Percentiles rank a stretch among this genome's conserved stretches.
These are phyloP conservation scores for Penicillium cosmopolitanum DNA, from an alignment of 495 filamentous ascomycete species.

Conservation along the genomic window DNA sequence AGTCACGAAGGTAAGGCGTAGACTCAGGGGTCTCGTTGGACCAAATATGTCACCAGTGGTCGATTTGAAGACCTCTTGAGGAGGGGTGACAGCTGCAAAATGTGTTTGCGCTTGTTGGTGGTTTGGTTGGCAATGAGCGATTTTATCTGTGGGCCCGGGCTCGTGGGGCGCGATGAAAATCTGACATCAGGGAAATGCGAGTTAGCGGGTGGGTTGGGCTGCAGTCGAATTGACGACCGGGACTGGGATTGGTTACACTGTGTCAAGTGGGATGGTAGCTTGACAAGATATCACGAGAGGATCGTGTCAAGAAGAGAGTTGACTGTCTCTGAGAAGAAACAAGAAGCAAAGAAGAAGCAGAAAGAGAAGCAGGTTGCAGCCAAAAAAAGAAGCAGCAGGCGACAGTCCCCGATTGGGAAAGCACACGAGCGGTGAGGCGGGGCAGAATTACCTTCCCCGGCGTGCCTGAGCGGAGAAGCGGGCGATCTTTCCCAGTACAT, in stretches of 20 bases:
- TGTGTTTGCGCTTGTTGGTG: conserved; percentile 23
- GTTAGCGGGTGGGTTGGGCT: conserved; percentile 6
- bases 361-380: neutral
- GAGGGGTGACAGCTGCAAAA: conserved; percentile 25
- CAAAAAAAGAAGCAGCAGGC: conserved; percentile 6
- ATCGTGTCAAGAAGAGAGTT: too few species aligned
- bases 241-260: conserved; percentile 11
- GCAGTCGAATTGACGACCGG: neutral
- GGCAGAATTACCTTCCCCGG: conserved; percentile 21
- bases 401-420: conserved; percentile 4
- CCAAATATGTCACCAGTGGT: conserved; percentile 11
- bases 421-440: conserved; percentile 24
- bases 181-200: conserved; percentile 29
- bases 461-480: conserved; percentile 16
- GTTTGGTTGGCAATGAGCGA: conserved; percentile 32
- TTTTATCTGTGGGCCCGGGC: conserved; percentile 38
- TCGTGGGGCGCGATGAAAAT: conserved; percentile 35
- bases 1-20: conserved; percentile 5
- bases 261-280: neutral
- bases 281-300: neutral
- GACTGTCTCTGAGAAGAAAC: neutral
- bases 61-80: conserved; percentile 19
- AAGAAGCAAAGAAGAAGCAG: conserved; percentile 9
- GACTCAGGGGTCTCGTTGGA: conserved; percentile 7
- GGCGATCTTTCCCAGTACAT: conserved; percentile 4